phyloP scores from a whole-genome alignment of 345 rosid genomes.

The Camelina hispida region DNA sequence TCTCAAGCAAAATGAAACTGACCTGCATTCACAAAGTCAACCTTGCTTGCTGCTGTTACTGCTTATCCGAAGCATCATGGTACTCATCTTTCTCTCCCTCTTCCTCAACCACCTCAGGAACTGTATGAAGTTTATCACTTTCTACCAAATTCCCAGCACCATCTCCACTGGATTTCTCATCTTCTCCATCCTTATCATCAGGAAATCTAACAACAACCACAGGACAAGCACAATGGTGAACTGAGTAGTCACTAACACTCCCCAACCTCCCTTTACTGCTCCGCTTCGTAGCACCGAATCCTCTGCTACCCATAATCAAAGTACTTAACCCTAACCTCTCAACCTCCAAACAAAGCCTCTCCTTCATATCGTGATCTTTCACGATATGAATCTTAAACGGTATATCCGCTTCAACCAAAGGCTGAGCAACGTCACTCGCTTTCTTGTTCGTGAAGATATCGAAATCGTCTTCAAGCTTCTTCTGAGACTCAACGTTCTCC shows the following conservation, averaged over 20 bases:
- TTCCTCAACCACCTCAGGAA: slow-evolving; percentile 53
- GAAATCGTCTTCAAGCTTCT: slow-evolving; percentile 76
- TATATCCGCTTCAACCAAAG: slow-evolving; percentile 64
- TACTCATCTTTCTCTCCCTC: slow-evolving; percentile 61
- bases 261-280: slow-evolving; percentile 67
- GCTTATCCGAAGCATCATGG: slow-evolving; percentile 58
- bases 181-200: slow-evolving; percentile 55
- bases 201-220: slow-evolving; percentile 80
- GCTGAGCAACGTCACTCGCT: slow-evolving; percentile 69
- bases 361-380: slow-evolving; percentile 93
- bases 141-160: slow-evolving; percentile 25
- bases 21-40: slow-evolving; percentile 37
- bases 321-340: slow-evolving; percentile 78
- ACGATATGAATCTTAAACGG: slow-evolving; percentile 84
- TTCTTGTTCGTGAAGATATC: slow-evolving; percentile 68
- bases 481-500: slow-evolving; percentile 51
- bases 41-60: slow-evolving; percentile 45
- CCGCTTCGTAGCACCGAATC: slow-evolving; percentile 67
- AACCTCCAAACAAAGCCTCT: slow-evolving; percentile 83
- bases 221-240: slow-evolving; percentile 85
- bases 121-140: slow-evolving; percentile 44
- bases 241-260: slow-evolving; percentile 85
- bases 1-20: neutral
- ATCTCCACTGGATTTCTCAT: neutral
- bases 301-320: slow-evolving; percentile 80